These are phyloP conservation scores for Xylaria curta DNA, from an alignment of 495 filamentous ascomycete species.

Conservation along the genomic window DNA sequence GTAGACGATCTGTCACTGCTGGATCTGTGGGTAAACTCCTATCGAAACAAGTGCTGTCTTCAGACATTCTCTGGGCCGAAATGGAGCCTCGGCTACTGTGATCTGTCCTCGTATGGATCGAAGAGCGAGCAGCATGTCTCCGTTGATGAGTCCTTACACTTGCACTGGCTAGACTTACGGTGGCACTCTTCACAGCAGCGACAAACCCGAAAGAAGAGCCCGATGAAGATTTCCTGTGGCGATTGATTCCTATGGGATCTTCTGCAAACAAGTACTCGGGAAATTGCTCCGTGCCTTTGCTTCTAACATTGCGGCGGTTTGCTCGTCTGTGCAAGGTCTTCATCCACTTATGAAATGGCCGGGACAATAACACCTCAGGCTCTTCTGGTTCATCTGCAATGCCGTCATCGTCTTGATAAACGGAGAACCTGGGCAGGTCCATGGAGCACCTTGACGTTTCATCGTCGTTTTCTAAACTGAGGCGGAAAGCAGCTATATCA, in stretches of 20 bases:
- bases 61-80: conserved; percentile 64
- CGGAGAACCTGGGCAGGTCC: conserved; percentile 36
- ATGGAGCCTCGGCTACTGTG: conserved; percentile 68
- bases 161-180: conserved; percentile 71
- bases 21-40: conserved; percentile 67
- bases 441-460: conserved; percentile 36
- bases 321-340: conserved; percentile 60
- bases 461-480: conserved; percentile 45
- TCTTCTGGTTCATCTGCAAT: conserved; percentile 23
- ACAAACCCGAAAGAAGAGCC: conserved; percentile 77
- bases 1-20: conserved; percentile 69
- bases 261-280: conserved; percentile 48
- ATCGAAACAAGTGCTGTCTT: conserved; percentile 67
- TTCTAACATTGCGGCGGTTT: conserved; percentile 43
- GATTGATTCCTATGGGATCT: conserved; percentile 33
- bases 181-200: conserved; percentile 76
- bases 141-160: conserved; percentile 69
- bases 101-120: conserved; percentile 62
- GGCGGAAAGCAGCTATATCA: conserved; percentile 47
- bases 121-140: conserved; percentile 57
- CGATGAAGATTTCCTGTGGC: conserved; percentile 67
- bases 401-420: conserved; percentile 26
- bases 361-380: conserved; percentile 28
- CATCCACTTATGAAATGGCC: conserved; percentile 65
- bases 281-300: conserved; percentile 50